Conservation (phyloP, 164 flowering plant genomes). For the Echeveria elegans region DNA sequence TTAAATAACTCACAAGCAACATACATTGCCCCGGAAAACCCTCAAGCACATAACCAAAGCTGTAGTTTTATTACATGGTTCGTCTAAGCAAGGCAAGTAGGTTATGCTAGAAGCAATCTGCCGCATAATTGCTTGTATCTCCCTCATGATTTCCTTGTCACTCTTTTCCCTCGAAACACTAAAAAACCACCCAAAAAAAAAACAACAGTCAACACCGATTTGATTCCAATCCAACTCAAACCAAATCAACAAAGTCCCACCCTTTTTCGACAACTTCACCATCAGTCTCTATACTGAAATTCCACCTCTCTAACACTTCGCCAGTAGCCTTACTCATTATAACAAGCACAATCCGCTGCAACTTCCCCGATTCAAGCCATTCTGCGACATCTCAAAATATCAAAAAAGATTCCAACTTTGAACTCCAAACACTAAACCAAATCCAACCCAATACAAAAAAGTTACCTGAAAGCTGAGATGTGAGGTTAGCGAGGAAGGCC, state of each 20-base stretch:
- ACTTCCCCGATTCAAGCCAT: constrained; percentile 89
- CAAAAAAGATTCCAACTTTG: neutral
- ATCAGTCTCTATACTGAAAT: constrained; percentile 85
- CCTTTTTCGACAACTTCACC: constrained; percentile 78
- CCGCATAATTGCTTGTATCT: constrained; percentile 94
- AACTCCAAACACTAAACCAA: neutral
- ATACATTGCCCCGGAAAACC: neutral
- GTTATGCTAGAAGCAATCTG: constrained; percentile 92
- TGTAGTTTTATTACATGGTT: constrained; percentile 42
- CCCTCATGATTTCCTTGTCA: constrained; percentile 98
- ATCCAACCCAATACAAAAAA: neutral
- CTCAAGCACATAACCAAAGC: neutral
- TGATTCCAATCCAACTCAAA: neutral
- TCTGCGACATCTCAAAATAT: constrained; percentile 30
- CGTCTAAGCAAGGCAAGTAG: constrained; percentile 94
- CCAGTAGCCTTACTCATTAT: constrained; percentile 83
- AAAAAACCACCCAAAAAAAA: constrained; percentile 12
- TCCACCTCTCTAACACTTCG: constrained; percentile 95
- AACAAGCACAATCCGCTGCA: constrained; percentile 83
- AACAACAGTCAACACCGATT: neutral
- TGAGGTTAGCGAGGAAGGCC: constrained; percentile 64
- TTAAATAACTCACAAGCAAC: neutral
- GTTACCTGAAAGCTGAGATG: constrained; percentile 71
- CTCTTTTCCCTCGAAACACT: constrained; percentile 93
- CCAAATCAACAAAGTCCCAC: constrained; percentile 23